A percentile compares a stretch with the other conserved stretches of the same genome.
Conservation (phyloP, 1,284 basidiomycete species). For the Fomitopsis pinicola region DNA sequence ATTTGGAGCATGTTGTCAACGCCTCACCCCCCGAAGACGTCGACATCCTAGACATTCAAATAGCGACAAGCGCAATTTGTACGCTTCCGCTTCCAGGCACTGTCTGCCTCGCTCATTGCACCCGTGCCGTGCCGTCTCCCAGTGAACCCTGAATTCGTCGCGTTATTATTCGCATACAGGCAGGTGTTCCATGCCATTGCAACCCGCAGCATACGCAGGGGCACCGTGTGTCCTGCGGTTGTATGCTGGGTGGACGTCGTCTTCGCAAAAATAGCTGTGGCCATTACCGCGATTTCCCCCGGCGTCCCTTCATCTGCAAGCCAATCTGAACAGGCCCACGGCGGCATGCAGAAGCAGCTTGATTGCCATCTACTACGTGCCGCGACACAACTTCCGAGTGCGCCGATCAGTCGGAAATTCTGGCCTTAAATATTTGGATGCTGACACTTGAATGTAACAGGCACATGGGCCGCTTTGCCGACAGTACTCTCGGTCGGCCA, state of each 20-base stretch:
- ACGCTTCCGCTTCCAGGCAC: conserved; percentile 1
- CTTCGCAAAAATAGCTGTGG: conserved; percentile 47
- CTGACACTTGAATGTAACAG: conserved; percentile 28
- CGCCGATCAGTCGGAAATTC: conserved; percentile 6
- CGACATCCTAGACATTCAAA: neutral
- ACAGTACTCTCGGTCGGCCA: conserved; percentile 40
- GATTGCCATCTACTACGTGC: conserved; percentile 50
- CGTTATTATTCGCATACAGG: conserved; percentile 47
- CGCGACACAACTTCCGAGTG: conserved; percentile 64
- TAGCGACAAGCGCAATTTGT: conserved; percentile 8
- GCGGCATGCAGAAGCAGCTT: conserved; percentile 35
- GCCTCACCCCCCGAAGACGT: neutral
- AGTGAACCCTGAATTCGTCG: conserved; percentile 18
- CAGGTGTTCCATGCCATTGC: conserved; percentile 42
- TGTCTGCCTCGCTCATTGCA: neutral
- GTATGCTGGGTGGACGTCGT: conserved; percentile 63
- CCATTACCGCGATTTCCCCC: conserved; percentile 32
- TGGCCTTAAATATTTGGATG: neutral
- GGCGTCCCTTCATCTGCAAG: conserved; percentile 18
- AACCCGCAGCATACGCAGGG: conserved; percentile 21
- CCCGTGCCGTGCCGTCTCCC: neutral
- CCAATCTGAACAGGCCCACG: conserved; percentile 12
- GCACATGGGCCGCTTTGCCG: conserved; percentile 44
- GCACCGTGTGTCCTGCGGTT: conserved; percentile 26
- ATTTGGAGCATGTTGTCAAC: conserved; percentile 25